These are phyloP conservation scores for Coemansia sp. DNA, from an alignment of 192 early-diverging fungal species.

Conservation along the genomic window DNA sequence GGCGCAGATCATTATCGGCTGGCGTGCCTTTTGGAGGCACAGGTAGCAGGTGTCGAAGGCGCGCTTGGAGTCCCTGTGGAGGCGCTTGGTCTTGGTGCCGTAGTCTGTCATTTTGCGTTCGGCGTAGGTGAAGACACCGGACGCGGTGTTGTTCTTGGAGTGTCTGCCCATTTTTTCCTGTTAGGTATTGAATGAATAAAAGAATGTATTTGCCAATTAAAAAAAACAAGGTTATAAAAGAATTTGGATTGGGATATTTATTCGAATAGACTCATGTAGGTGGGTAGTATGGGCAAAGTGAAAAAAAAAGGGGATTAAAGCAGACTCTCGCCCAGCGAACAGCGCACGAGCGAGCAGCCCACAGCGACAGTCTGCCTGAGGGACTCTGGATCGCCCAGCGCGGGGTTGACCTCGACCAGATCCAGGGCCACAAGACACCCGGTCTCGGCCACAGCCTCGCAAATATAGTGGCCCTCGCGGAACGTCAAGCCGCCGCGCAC, in stretches of 20 bases:
- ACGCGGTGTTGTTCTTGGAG: conserved; percentile 92
- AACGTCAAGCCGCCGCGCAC: conserved; percentile 95
- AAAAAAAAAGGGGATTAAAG: conserved; percentile 21
- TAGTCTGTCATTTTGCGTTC: conserved; percentile 85
- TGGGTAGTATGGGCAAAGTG: no score
- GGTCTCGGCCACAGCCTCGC: conserved; percentile 86
- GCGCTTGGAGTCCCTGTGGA: conserved; percentile 81
- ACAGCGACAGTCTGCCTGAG: conserved; percentile 84
- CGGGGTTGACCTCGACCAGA: conserved; percentile 94
- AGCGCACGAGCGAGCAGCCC: conserved; percentile 86
- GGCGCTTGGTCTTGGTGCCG: conserved; percentile 78
- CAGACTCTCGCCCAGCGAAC: conserved; percentile 81
- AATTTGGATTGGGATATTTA: no score
- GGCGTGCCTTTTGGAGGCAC: conserved; percentile 59
- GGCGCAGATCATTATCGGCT: conserved; percentile 16
- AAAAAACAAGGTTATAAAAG: no score
- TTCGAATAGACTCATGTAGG: no score
- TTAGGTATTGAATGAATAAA: no score
- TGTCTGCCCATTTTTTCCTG: no score
- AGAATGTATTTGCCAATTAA: no score
- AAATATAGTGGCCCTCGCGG: conserved; percentile 97
- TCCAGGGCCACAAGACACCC: conserved; percentile 87
- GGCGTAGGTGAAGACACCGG: conserved; percentile 87
- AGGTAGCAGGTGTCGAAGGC: conserved; percentile 85
- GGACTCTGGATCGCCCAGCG: conserved; percentile 71